phyloP scores from a whole-genome alignment of 2,329 filamentous ascomycete species.

The Fusarium solani-melongenae region DNA sequence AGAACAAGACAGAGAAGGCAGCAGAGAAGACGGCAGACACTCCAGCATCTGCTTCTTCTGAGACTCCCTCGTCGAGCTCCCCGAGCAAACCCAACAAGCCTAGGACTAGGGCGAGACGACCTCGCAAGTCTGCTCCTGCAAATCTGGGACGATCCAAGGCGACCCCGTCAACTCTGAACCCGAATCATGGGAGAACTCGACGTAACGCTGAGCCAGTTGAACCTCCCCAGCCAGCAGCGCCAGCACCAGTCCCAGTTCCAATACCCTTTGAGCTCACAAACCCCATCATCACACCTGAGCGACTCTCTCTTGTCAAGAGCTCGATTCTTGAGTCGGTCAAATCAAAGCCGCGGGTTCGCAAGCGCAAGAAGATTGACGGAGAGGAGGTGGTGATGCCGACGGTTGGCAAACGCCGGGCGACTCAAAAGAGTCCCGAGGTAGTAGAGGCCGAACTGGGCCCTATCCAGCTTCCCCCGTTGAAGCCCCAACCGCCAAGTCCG shows the following conservation, averaged over 20 bases:
- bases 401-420: slow-evolving; percentile 28
- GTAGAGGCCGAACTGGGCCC: slow-evolving; percentile 31
- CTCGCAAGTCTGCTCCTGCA: slow-evolving; percentile 56
- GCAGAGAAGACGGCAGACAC: not conserved
- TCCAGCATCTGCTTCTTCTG: not conserved
- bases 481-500: slow-evolving; percentile 34
- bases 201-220: slow-evolving; percentile 31
- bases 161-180: slow-evolving; percentile 49
- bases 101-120: slow-evolving; percentile 45
- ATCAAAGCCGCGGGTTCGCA: slow-evolving; percentile 58
- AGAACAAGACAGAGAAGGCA: not conserved
- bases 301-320: slow-evolving; percentile 31
- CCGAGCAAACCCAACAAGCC: slow-evolving; percentile 28
- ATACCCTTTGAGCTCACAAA: not conserved
- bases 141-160: slow-evolving; percentile 45
- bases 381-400: slow-evolving; percentile 47
- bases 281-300: slow-evolving; percentile 13
- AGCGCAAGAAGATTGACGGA: slow-evolving; percentile 59
- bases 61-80: slow-evolving; percentile 3
- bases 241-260: not conserved
- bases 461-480: slow-evolving; percentile 45
- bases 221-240: not conserved
- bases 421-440: slow-evolving; percentile 15
- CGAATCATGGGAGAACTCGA: slow-evolving; percentile 49
- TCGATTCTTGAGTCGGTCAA: slow-evolving; percentile 66